These are phyloP conservation scores for Aspergillus hancockii DNA, from an alignment of 495 filamentous ascomycete genomes.

Conservation along the genomic window DNA sequence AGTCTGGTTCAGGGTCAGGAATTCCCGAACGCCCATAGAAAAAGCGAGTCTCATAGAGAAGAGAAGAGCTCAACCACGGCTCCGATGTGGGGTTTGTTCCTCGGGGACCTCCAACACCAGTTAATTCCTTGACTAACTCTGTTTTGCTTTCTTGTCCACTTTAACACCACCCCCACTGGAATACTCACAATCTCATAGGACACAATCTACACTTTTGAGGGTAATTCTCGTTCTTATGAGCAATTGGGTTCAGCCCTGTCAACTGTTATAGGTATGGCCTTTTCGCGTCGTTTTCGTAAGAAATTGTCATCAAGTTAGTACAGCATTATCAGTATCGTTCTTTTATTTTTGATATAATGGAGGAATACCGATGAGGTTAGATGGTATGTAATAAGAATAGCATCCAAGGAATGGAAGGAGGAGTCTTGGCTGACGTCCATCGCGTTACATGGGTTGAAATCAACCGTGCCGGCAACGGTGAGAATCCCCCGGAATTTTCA, in stretches of 20 bases:
- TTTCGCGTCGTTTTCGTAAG: no score
- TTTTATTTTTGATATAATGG: no score
- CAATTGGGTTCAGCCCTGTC: conserved; percentile 1
- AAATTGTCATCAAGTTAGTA: no score
- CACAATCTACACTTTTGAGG: not conserved
- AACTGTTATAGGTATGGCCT: not conserved
- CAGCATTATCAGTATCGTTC: no score
- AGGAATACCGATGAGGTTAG: not conserved
- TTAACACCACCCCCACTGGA: not conserved
- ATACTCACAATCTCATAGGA: not conserved
- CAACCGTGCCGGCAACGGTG: conserved; percentile 25
- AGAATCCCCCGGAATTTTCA: conserved; percentile 40
- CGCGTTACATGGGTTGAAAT: conserved; percentile 9
- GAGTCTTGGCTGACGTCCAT: conserved; percentile 35
- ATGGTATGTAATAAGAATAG: not conserved
- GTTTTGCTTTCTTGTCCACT: not conserved
- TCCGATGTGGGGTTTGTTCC: not conserved
- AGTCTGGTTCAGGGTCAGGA: not conserved
- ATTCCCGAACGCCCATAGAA: not conserved
- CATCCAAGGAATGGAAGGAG: not conserved
- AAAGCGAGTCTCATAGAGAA: not conserved
- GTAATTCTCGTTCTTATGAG: not conserved
- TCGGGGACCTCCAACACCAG: not conserved
- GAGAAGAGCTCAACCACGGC: conserved; percentile 1
- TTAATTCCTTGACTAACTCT: conserved; percentile 1